Evolutionary conservation across 2,329 filamentous ascomycete genomes (phyloP).

Genomic region (Hypoxylon sp.): DNA sequence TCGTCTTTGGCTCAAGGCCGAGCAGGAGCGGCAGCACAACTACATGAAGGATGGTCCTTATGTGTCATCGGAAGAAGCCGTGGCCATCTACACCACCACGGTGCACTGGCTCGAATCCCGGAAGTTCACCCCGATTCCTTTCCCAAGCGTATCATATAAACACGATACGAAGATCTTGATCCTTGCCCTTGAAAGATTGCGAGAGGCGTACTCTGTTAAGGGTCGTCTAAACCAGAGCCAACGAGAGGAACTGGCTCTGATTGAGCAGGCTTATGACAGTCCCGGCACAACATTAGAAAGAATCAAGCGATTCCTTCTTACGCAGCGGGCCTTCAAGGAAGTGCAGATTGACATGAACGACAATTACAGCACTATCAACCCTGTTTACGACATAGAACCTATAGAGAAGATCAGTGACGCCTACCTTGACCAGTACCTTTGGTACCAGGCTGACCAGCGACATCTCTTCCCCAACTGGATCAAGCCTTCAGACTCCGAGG

Average conservation of each 20-base stretch:
- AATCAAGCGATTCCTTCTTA: slow-evolving; percentile 97
- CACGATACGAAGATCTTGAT: slow-evolving; percentile 99
- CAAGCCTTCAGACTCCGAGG: slow-evolving; percentile 98
- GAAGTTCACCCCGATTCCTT: slow-evolving; percentile 98
- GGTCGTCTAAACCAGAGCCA: slow-evolving; percentile 97
- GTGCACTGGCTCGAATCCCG: slow-evolving; percentile 99
- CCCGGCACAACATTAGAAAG: slow-evolving; percentile 95
- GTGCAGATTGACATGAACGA: slow-evolving; percentile 99
- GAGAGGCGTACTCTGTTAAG: slow-evolving; percentile 98
- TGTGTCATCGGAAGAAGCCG: slow-evolving; percentile 97
- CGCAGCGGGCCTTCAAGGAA: slow-evolving; percentile 98
- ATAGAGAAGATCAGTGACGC: slow-evolving; percentile 99
- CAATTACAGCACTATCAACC: slow-evolving; percentile 99
- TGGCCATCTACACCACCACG: slow-evolving; percentile 98
- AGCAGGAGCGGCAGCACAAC: slow-evolving; percentile 98
- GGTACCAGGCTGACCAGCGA: slow-evolving; percentile 98
- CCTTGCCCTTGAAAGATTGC: slow-evolving; percentile 89
- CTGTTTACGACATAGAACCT: slow-evolving; percentile 98
- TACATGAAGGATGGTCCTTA: slow-evolving; percentile 99
- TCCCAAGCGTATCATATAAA: slow-evolving; percentile 99
- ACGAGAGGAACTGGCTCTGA: slow-evolving; percentile 94
- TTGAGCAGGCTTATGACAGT: slow-evolving; percentile 98
- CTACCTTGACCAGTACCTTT: slow-evolving; percentile 97
- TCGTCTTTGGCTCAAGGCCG: slow-evolving; percentile 95
- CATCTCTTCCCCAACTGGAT: slow-evolving; percentile 99